phyloP scores from a whole-genome alignment of 1,284 basidiomycete genomes.

The Retiboletus flavoniger region DNA sequence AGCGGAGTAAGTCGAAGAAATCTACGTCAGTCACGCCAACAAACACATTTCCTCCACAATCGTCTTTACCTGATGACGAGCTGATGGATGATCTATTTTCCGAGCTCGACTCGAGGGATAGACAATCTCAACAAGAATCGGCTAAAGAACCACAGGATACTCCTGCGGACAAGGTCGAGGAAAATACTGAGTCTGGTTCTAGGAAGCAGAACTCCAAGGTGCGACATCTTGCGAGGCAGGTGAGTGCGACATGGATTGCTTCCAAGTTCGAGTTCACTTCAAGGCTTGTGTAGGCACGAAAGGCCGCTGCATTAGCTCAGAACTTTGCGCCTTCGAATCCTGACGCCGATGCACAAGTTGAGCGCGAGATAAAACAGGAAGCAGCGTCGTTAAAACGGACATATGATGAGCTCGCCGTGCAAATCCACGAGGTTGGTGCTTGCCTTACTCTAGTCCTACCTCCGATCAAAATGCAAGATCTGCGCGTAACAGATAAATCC shows the following conservation, averaged over 20 bases:
- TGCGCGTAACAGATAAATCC: constrained; percentile 69
- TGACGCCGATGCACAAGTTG: constrained; percentile 61
- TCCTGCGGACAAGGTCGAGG: constrained; percentile 41
- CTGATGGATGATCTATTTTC: constrained; percentile 71
- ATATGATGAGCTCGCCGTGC: constrained; percentile 67
- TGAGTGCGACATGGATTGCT: constrained; percentile 34
- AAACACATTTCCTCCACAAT: constrained; percentile 18
- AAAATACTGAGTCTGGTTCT: constrained; percentile 33
- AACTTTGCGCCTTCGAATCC: constrained; percentile 59
- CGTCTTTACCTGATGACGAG: constrained; percentile 42
- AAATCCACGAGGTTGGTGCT: constrained; percentile 66
- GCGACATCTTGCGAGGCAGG: constrained; percentile 80
- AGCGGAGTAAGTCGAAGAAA: constrained; percentile 56
- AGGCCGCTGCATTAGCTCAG: constrained; percentile 68
- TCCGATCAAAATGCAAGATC: constrained; percentile 3
- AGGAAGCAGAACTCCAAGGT: constrained; percentile 67
- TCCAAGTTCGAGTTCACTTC: not conserved
- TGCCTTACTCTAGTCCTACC: not conserved
- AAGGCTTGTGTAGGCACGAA: constrained; percentile 59
- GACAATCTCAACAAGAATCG: constrained; percentile 49
- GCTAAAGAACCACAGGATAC: constrained; percentile 50
- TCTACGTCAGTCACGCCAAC: constrained; percentile 28
- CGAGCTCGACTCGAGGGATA: constrained; percentile 65
- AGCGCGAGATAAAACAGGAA: constrained; percentile 72
- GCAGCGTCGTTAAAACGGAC: constrained; percentile 65